A percentile compares a stretch with the other conserved stretches of the same genome.
Evolutionary conservation across 768 basidiomycete species (phyloP).

Genomic region (Hericium erinaceus): DNA sequence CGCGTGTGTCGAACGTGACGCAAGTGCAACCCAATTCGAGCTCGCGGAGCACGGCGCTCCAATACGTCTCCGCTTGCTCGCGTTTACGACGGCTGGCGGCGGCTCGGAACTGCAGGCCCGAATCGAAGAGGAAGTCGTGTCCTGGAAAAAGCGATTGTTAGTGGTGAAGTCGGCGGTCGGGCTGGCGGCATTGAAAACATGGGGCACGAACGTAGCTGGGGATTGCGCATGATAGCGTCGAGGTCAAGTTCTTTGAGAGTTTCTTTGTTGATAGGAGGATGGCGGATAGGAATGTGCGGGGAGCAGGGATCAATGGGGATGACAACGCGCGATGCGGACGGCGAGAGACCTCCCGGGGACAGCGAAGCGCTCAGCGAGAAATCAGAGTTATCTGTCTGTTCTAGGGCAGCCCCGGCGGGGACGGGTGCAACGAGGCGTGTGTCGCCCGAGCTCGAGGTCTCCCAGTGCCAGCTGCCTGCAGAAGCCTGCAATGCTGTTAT

Average conservation of each 20-base stretch:
- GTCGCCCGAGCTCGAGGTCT: constrained; percentile 13
- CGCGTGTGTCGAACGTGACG: constrained; percentile 57
- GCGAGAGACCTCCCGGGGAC: constrained; percentile 14
- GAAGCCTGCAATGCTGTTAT: constrained; percentile 13
- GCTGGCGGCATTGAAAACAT: not conserved
- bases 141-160: constrained; percentile 32
- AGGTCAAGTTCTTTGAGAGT: constrained; percentile 83
- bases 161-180: not conserved
- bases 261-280: constrained; percentile 73
- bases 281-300: constrained; percentile 55
- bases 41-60: constrained; percentile 74
- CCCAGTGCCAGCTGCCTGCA: constrained; percentile 15
- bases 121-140: constrained; percentile 85
- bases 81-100: constrained; percentile 66
- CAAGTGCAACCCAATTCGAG: constrained; percentile 79
- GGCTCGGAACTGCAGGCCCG: constrained; percentile 74
- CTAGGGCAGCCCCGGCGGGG: constrained; percentile 15
- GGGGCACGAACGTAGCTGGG: constrained; percentile 71
- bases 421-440: constrained; percentile 15
- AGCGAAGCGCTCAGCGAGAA: constrained; percentile 13
- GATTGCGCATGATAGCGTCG: constrained; percentile 77
- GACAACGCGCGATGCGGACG: constrained; percentile 18
- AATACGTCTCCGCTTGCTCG: constrained; percentile 71
- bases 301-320: constrained; percentile 33
- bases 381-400: constrained; percentile 3